These are phyloP conservation scores for Crotalaria pallida DNA, from an alignment of 306 rosid genomes.

Conservation along the genomic window DNA sequence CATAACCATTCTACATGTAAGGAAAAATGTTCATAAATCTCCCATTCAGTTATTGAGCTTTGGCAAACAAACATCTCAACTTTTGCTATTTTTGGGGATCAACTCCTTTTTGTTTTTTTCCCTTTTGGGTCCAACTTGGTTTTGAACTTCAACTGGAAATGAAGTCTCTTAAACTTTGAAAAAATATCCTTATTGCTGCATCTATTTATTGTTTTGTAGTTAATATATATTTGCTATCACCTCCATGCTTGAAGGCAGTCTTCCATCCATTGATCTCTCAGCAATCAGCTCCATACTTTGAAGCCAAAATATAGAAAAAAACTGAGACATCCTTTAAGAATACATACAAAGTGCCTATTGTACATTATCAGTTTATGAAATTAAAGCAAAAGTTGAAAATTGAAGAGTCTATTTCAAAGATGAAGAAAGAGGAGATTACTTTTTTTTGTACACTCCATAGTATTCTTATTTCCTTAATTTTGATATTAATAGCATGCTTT, in stretches of 20 bases:
- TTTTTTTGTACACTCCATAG: background rate
- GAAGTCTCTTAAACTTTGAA: background rate
- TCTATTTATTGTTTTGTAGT: background rate
- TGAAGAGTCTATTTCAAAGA: background rate
- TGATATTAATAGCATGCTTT: background rate
- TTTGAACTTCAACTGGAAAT: background rate
- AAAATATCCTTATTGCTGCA: background rate
- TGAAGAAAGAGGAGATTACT: background rate
- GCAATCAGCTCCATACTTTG: background rate
- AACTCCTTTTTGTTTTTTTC: background rate
- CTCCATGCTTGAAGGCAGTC: background rate
- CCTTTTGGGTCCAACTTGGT: background rate
- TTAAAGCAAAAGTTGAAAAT: background rate
- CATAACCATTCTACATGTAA: background rate
- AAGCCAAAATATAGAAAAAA: background rate
- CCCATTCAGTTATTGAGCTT: background rate
- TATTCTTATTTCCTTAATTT: background rate
- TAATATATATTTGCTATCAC: background rate
- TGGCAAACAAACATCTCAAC: background rate
- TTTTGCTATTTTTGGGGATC: background rate
- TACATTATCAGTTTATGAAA: background rate
- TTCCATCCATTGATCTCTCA: background rate
- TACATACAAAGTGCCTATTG: background rate
- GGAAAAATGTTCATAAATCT: background rate
- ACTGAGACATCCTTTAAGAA: background rate